Evolutionary conservation across 495 filamentous ascomycete species (phyloP), one percentile per base, ranked within the genome.

Genomic region (Hypoxylon perforatum): DNA sequence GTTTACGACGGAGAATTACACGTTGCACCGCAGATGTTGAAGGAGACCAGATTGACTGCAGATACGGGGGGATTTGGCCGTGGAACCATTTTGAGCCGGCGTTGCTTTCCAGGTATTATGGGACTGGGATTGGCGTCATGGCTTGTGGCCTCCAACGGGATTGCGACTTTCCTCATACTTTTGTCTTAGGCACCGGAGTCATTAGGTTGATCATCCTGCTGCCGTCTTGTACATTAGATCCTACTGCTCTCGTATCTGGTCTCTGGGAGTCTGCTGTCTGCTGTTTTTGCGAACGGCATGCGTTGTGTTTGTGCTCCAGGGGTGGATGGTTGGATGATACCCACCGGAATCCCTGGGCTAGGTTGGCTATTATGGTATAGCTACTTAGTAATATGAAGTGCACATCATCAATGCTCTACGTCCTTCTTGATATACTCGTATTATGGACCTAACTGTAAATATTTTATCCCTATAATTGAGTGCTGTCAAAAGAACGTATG

Each of bases 361-460:
- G 52, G 55, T 15, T 61, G 42, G 65, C 65, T 61, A 54, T 55
- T 33, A 56, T 57, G 2, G 48, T n/a, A 23, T 59, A 57, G 65
- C 65, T 64, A 39, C 60, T 63, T 69, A 59, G 65, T 64, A 69
- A 69, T 63, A 61, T 18, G 38, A 69, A 69, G 65, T 56, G 60
- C 56, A 55, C 56, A 55, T 56, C 15, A 38, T 42, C 18, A 69
- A 55, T 57, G 38, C 22, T 9, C 10, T 11, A 7, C 15, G 22
- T 45, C 39, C 35, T 45, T 22, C 49, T 2, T 30, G 30, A 18
- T 2, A 12, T 41, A 41, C 38, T 41, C 7, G 30, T 33, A 5
- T 33, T 33, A 33, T 9, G 11, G 30, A 9, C 2, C 30, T 33
- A 33, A 5, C 30, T 33, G 30, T 33, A 33, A 33, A 33, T 33